A percentile compares a stretch with the other conserved stretches of the same genome.
These are phyloP conservation scores for Celoporthe dispersa DNA, from an alignment of 2,329 filamentous ascomycete species.

Conservation along the genomic window DNA sequence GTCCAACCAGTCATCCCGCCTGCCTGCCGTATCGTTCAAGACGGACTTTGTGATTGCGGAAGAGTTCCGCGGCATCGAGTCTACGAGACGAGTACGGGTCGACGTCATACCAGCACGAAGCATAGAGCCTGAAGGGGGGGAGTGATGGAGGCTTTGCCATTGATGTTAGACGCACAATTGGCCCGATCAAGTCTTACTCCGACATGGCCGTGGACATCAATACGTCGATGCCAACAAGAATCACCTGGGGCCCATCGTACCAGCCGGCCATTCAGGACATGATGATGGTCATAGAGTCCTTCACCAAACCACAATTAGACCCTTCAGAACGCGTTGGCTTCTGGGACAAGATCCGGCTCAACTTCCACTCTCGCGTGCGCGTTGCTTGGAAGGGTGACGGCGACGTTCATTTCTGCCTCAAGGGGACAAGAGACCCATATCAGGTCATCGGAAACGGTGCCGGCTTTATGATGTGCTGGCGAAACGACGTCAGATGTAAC, in stretches of 20 bases:
- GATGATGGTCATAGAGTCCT: constrained; percentile 99
- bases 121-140: constrained; percentile 57
- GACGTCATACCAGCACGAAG: constrained; percentile 78
- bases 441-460: constrained; percentile 89
- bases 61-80: constrained; percentile 82
- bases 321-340: constrained; percentile 93
- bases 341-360: constrained; percentile 97
- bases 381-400: constrained; percentile 95
- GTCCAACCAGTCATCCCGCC: constrained; percentile 74
- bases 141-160: constrained; percentile 74
- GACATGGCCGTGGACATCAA: constrained; percentile 93
- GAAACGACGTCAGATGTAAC: constrained; percentile 87
- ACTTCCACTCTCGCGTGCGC: constrained; percentile 88
- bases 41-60: constrained; percentile 96
- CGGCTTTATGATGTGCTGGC: constrained; percentile 98
- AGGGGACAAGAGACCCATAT: constrained; percentile 92
- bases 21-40: constrained; percentile 81
- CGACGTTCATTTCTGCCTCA: constrained; percentile 90
- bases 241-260: constrained; percentile 97
- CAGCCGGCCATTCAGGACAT: constrained; percentile 98
- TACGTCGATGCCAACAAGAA: constrained; percentile 85
- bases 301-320: constrained; percentile 94
- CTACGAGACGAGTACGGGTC: constrained; percentile 78
- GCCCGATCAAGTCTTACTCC: constrained; percentile 95
- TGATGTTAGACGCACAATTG: constrained; percentile 87